phyloP scores from a whole-genome alignment of 2,329 filamentous ascomycete species.

The Paraconiothyrium sp. region DNA sequence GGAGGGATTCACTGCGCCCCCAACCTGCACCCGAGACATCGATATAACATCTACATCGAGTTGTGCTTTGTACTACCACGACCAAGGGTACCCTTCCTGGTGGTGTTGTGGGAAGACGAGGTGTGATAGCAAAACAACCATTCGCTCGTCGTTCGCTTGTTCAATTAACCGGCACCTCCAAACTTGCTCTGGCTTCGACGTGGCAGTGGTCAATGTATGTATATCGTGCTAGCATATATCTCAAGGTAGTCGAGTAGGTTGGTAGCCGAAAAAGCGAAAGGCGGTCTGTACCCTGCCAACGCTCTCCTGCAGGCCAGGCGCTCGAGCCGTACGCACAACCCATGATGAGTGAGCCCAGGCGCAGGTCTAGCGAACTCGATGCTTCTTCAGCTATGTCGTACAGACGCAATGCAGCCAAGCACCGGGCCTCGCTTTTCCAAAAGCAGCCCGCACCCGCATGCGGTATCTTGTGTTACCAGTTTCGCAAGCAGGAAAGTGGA shows the following conservation, averaged over 20 bases:
- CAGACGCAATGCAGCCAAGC: constrained; percentile 24
- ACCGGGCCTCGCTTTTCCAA: constrained; percentile 7
- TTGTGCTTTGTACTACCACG: constrained; percentile 1
- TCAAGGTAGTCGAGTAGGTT: neutral
- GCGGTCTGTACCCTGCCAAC: constrained; percentile 5
- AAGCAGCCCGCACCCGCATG: neutral
- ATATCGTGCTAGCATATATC: neutral
- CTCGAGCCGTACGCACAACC: no score
- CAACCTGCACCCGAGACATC: constrained; percentile 18
- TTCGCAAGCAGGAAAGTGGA: neutral
- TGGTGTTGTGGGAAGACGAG: neutral
- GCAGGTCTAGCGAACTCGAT: constrained; percentile 3
- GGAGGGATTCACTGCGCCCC: neutral
- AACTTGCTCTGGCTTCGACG: neutral
- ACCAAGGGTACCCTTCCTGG: neutral
- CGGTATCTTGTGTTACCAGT: neutral
- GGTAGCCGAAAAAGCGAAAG: neutral
- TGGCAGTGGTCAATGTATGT: neutral
- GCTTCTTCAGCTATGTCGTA: constrained; percentile 16
- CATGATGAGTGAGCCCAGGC: constrained; percentile 1
- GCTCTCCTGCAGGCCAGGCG: neutral
- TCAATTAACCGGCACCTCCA: neutral
- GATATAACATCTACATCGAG: constrained; percentile 8
- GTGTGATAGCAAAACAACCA: neutral
- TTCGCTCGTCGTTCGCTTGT: neutral